phyloP scores from a whole-genome alignment of 495 filamentous ascomycete genomes.

The Penicillium parvum region DNA sequence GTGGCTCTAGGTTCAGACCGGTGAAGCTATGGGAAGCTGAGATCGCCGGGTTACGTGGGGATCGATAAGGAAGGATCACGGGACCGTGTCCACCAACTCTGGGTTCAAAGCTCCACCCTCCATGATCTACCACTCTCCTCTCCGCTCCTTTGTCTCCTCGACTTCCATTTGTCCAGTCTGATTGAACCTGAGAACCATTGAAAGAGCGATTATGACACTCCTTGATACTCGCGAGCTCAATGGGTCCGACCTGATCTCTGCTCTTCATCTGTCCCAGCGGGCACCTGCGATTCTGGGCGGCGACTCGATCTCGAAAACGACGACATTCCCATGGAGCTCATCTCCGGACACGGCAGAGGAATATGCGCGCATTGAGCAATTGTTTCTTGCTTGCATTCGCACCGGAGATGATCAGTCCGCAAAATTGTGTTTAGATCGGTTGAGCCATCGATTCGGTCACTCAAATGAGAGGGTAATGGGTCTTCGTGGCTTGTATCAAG shows the following conservation, averaged over 20 bases:
- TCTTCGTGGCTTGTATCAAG: conserved; percentile 75
- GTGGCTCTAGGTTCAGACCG: too few relatives aligned
- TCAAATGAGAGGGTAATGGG: conserved; percentile 81
- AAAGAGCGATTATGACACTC: conserved; percentile 15
- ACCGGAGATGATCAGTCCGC: conserved; percentile 80
- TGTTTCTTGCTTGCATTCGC: conserved; percentile 78
- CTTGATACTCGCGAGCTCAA: conserved; percentile 15
- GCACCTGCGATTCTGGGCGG: conserved; percentile 63
- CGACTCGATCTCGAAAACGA: conserved; percentile 44
- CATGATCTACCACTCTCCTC: background rate
- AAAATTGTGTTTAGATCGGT: conserved; percentile 62
- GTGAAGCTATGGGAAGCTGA: background rate
- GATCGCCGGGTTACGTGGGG: conserved; percentile 10
- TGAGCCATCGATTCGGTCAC: conserved; percentile 74
- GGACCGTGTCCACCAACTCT: conserved; percentile 12
- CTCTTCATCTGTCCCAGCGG: conserved; percentile 72
- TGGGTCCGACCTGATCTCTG: conserved; percentile 41
- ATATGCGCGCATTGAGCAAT: conserved; percentile 81
- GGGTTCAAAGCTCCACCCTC: conserved; percentile 6
- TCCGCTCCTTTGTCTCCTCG: background rate
- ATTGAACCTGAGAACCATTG: background rate
- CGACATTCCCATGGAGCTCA: conserved; percentile 37
- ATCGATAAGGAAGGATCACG: conserved; percentile 27
- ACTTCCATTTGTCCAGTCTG: background rate
- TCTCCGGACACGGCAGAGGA: conserved; percentile 62